Conservation (phyloP, 1,284 basidiomycete genomes). For the Anthracocystis walkeri region DNA sequence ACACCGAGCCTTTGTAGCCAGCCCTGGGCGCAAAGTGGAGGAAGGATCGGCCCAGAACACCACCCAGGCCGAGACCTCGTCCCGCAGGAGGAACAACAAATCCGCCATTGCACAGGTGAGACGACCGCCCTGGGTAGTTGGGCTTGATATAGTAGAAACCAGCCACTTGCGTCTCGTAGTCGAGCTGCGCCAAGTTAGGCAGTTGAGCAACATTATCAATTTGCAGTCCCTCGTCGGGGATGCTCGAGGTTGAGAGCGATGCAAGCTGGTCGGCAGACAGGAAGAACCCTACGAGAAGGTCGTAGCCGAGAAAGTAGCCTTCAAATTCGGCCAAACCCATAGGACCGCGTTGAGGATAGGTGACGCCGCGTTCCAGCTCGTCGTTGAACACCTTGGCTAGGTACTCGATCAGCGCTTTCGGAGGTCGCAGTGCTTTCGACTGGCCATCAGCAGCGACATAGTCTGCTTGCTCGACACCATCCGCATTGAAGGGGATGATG, state of each 20-base stretch:
- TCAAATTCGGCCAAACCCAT: constrained; percentile 49
- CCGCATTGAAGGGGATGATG: constrained; percentile 39
- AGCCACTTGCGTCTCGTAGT: constrained; percentile 71
- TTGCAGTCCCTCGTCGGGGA: constrained; percentile 21
- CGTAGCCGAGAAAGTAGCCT: constrained; percentile 56
- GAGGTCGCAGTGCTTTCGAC: constrained; percentile 15
- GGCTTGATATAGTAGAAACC: constrained; percentile 76
- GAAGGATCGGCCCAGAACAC: constrained; percentile 81
- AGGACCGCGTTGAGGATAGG: constrained; percentile 56
- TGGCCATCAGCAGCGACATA: constrained; percentile 3
- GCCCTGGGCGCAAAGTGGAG: constrained; percentile 77
- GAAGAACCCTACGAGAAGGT: constrained; percentile 47
- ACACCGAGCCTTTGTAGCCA: constrained; percentile 87
- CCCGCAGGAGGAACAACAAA: constrained; percentile 82
- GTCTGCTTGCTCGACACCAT: constrained; percentile 21
- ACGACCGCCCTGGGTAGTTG: constrained; percentile 78
- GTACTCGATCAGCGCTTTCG: constrained; percentile 28
- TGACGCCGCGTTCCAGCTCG: constrained; percentile 54
- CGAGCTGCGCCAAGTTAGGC: constrained; percentile 18
- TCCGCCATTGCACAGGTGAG: constrained; percentile 90
- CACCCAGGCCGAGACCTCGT: constrained; percentile 80
- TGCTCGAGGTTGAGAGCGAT: not conserved
- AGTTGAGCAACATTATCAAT: constrained; percentile 9
- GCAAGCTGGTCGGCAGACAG: constrained; percentile 19
- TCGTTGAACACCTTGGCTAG: constrained; percentile 51